Evolutionary conservation across 106 monocot species (phyloP).

Genomic region (Acorus calamus): DNA sequence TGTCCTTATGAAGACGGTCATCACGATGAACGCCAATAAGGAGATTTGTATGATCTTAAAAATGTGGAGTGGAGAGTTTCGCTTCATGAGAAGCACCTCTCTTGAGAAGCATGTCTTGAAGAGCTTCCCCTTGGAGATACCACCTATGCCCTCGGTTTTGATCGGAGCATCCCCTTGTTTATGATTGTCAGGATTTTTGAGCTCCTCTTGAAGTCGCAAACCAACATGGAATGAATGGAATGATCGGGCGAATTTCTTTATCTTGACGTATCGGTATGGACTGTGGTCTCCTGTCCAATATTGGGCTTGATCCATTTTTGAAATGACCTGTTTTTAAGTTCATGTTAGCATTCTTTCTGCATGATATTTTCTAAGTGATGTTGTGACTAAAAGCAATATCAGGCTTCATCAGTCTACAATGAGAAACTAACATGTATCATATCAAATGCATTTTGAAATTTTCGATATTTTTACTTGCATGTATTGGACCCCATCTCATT

Average conservation of each 20-base stretch:
- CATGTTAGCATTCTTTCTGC: too few relatives aligned
- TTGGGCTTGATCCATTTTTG: conserved; percentile 66
- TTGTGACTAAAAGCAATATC: too few relatives aligned
- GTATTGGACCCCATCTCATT: too few relatives aligned
- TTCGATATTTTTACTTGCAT: too few relatives aligned
- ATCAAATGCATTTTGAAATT: too few relatives aligned
- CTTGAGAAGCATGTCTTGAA: conserved; percentile 70
- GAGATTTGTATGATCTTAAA: conserved; percentile 60
- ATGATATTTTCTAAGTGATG: too few relatives aligned
- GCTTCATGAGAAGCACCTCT: conserved; percentile 44
- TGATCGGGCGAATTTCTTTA: conserved; percentile 36
- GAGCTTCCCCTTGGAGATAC: conserved; percentile 40
- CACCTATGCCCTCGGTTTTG: background rate
- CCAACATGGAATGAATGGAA: conserved; percentile 22
- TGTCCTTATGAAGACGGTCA: conserved; percentile 52
- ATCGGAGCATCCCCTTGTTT: conserved; percentile 1
- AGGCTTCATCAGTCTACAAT: too few relatives aligned
- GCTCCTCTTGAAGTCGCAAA: conserved; percentile 16
- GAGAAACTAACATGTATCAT: too few relatives aligned
- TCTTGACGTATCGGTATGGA: conserved; percentile 33
- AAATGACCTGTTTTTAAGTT: conserved; percentile 24
- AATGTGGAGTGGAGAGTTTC: conserved; percentile 53
- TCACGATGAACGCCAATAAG: conserved; percentile 42
- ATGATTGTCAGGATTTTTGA: background rate
- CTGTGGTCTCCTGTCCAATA: conserved; percentile 35